Percentiles rank a stretch among this genome's conserved stretches.
Evolutionary conservation across 371 early-diverging fungal genomes (phyloP).

Genomic region (Mucor velutinosus): DNA sequence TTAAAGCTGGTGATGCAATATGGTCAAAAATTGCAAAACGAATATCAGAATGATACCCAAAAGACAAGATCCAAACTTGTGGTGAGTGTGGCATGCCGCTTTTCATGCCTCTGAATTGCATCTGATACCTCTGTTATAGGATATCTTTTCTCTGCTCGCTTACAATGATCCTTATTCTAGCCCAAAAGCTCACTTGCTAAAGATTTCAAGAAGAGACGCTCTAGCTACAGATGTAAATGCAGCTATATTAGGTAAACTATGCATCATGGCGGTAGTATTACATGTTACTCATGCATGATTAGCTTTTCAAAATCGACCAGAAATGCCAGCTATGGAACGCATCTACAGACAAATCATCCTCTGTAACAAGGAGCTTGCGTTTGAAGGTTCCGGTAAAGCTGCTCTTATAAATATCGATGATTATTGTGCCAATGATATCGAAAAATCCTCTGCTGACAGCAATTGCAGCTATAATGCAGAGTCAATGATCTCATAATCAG

Average conservation of each 20-base stretch:
- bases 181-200: constrained; percentile 60
- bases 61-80: constrained; percentile 23
- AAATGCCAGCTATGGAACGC: constrained; percentile 45
- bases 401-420: constrained; percentile 30
- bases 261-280: not conserved
- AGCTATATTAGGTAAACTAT: constrained; percentile 65
- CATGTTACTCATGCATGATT: not conserved
- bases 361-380: constrained; percentile 38
- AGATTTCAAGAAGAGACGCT: constrained; percentile 30
- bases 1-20: constrained; percentile 60
- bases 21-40: constrained; percentile 72
- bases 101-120: not conserved
- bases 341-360: constrained; percentile 43
- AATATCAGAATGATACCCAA: constrained; percentile 61
- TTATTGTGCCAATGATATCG: constrained; percentile 9
- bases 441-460: not conserved
- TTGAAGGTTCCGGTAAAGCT: constrained; percentile 37
- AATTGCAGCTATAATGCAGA: not conserved
- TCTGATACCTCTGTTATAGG: constrained; percentile 11
- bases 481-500: not conserved
- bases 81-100: constrained; percentile 14
- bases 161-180: constrained; percentile 68
- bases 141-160: constrained; percentile 77
- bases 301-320: constrained; percentile 38
- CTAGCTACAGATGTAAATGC: constrained; percentile 73